These are phyloP conservation scores for Kuraishia hungarica DNA, from an alignment of 805 yeast genomes.

Conservation along the genomic window DNA sequence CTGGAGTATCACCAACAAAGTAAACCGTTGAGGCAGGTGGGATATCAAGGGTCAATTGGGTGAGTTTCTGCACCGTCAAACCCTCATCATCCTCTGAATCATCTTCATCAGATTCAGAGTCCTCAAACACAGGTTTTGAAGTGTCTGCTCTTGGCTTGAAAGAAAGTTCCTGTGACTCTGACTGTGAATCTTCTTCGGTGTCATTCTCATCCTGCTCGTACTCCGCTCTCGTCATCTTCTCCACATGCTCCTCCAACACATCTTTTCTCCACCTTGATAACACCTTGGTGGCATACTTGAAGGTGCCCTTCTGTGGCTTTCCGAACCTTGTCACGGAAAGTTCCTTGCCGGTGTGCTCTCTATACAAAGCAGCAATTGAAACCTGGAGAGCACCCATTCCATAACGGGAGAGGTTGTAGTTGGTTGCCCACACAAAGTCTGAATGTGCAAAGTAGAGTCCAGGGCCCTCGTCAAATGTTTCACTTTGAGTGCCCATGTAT, in stretches of 20 bases:
- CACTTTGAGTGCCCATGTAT: constrained; percentile 73
- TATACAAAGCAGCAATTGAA: constrained; percentile 75
- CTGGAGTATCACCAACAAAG: constrained; percentile 88
- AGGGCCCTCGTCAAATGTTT: constrained; percentile 70
- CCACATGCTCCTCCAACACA: constrained; percentile 66
- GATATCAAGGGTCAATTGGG: constrained; percentile 41
- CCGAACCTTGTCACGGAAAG: constrained; percentile 79
- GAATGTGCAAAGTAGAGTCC: constrained; percentile 83
- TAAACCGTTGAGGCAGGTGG: constrained; percentile 84
- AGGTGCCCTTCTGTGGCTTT: constrained; percentile 84
- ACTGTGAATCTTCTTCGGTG: constrained; percentile 8
- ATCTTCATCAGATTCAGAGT: constrained; percentile 17
- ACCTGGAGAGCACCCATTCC: constrained; percentile 95
- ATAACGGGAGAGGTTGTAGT: constrained; percentile 71
- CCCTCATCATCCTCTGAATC: constrained; percentile 31
- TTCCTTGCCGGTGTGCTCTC: constrained; percentile 78
- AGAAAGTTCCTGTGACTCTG: constrained; percentile 7
- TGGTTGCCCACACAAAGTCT: constrained; percentile 91
- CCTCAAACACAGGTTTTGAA: constrained; percentile 11
- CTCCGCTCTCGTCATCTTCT: constrained; percentile 36
- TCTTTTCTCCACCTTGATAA: constrained; percentile 72
- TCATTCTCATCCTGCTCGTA: constrained; percentile 29
- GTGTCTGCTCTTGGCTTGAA: constrained; percentile 5
- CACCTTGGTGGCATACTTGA: constrained; percentile 74
- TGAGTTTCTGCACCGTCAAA: constrained; percentile 34